Conservation (phyloP, 2,329 filamentous ascomycete species). For the Aspergillus fijiensis region DNA sequence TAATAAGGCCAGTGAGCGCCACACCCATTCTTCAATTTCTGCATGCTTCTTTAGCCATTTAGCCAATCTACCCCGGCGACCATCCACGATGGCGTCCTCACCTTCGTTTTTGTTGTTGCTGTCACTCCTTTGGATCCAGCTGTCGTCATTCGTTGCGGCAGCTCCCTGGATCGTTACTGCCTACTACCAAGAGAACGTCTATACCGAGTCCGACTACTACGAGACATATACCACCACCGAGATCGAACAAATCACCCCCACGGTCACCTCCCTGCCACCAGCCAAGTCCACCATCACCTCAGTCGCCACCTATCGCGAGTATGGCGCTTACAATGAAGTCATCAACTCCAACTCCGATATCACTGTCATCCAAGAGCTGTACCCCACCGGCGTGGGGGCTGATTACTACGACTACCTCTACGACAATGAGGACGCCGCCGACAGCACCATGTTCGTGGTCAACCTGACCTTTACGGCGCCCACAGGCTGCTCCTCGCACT, state of each 20-base stretch:
- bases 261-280: slow-evolving; percentile 23
- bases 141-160: slow-evolving; percentile 22
- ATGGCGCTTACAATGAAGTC: slow-evolving; percentile 5
- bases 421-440: slow-evolving; percentile 6
- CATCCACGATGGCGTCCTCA: slow-evolving; percentile 20
- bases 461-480: slow-evolving; percentile 30
- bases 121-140: slow-evolving; percentile 20
- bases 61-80: not conserved
- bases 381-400: slow-evolving; percentile 26
- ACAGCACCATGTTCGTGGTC: slow-evolving; percentile 26
- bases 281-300: slow-evolving; percentile 28
- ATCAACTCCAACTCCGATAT: slow-evolving; percentile 5
- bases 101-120: slow-evolving; percentile 26
- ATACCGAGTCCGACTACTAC: slow-evolving; percentile 14
- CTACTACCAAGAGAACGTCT: slow-evolving; percentile 21
- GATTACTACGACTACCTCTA: slow-evolving; percentile 3
- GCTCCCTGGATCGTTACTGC: slow-evolving; percentile 34
- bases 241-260: slow-evolving; percentile 23
- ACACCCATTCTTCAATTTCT: not conserved
- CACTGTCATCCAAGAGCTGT: slow-evolving; percentile 30
- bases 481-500: slow-evolving; percentile 29
- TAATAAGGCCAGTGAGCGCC: not conserved
- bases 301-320: slow-evolving; percentile 6
- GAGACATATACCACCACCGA: slow-evolving; percentile 14
- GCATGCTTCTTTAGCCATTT: not conserved